Conservation (phyloP, 108 stramenopile species). For the Cyclotella choctawhatcheeana region DNA sequence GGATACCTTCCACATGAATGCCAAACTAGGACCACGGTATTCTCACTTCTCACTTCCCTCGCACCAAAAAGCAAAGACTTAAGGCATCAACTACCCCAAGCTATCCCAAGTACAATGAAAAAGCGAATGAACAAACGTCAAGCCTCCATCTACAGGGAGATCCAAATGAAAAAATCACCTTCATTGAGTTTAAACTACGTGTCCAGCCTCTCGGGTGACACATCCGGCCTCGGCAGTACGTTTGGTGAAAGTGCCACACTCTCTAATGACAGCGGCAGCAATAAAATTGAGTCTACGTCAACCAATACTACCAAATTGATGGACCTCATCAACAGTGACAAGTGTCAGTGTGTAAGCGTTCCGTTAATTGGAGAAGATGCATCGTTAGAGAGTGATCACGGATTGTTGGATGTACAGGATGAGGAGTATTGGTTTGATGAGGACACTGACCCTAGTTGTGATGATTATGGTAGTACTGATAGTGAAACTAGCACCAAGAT, state of each 20-base stretch:
- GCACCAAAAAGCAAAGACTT: too few relatives aligned
- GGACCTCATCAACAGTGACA: background rate
- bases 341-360: background rate
- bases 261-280: background rate
- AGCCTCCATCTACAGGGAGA: background rate
- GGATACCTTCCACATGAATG: too few relatives aligned
- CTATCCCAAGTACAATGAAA: background rate
- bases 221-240: background rate
- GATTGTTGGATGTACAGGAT: conserved; percentile 7
- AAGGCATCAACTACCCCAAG: too few relatives aligned
- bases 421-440: conserved; percentile 17
- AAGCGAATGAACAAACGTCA: conserved; percentile 7
- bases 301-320: background rate
- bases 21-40: too few relatives aligned
- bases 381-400: conserved; percentile 12
- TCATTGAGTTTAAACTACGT: background rate
- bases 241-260: background rate
- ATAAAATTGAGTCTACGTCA: background rate
- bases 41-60: too few relatives aligned
- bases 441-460: background rate
- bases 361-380: conserved; percentile 2
- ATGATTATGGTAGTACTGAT: background rate
- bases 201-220: background rate
- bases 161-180: background rate
- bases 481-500: background rate